Base-by-base conservation (phyloP, 1,284 basidiomycete species). In the Porogramme epimiltina region DNA sequence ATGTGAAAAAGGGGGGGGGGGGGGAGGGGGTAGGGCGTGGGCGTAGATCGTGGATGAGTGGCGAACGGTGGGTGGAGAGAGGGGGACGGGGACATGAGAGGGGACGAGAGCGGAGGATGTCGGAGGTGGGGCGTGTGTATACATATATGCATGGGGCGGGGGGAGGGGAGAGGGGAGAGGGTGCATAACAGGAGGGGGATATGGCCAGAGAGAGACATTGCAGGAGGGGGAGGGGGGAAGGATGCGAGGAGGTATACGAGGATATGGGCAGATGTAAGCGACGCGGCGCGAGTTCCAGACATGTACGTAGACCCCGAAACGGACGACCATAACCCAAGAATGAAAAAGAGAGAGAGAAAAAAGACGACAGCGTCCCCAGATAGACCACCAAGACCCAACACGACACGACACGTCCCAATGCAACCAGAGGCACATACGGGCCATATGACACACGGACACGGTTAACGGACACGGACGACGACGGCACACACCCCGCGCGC, bases 191-290 rank as follows among this genome's bases (percentile, higher is more conserved):
- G 53, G 47, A 45, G 54, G 54, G 54, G 49, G 44, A 55, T 55
- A 42, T 45, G 52, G 55, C 50, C 53, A 15, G 47, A 52, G 47
- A 56, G 57, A 49, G 54, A 59, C 54, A 53, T 33, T 47, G 38
- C 36, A 42, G 33, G 38, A 34, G 34, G n/a, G 16, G n/a, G 8
- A 37, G 8, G n/a, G 28, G 20, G 28, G 50, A 50, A 42, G 47
- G 49, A 47, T 47, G 39, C 19, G 38, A 28, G 37, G 38, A 16
- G 20, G 28, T 13, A 34, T 19, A 49, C 40, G 44, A 31, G 40
- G 39, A 50, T 6, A 37, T 37, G 34, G 8, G 28, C 28, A 31
- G 28, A 31, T 13, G 6, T 8, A 31, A 13, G 8, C 28, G 28
- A 31, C 28, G n/a, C 9, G 16, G 10, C 10, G 10, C 34, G 34